Base-by-base conservation (phyloP, 75 land plant species). In the Sequoiadendron giganteum region DNA sequence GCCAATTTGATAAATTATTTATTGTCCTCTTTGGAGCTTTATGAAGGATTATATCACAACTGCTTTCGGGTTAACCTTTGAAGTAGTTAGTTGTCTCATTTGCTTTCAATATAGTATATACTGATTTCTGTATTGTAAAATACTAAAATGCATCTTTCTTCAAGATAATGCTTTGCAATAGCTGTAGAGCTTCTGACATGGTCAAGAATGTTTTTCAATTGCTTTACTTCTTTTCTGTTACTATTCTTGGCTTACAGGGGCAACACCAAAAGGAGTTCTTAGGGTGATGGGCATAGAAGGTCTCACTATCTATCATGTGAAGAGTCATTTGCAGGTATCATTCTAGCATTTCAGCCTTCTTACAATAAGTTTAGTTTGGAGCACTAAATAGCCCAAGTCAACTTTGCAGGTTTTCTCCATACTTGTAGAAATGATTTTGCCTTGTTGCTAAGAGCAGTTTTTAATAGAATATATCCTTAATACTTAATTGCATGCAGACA, bases 211-310 rank as follows among this genome's bases (percentile, higher is more conserved):
- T 32, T 73, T 32, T 32, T 73, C 77, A 30, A 73, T 73, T 61
- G 34, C 36, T 73, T 73, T n/a, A 73, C 30, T 1, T 72, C 77
- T 73, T 73, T 73, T 73, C 77, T 82, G 25, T 39, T 45, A 82
- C 45, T 43, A 11, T 25, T 45, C 84, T 82, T 82, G 45, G 52
- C 14, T 79, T 88, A 32, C 86, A 95, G 99, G 95, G 70, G 99
- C 98, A 56, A 98, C 99, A 85, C 99, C 99, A 5, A 98, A 98
- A 93, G 99, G 99, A 85, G 99, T 97, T 32, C 93, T 98, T 10
- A 91, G 95, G 86, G 92, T 96, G 36, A 98, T 98, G 99, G 97
- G 97, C 58, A 97, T 98, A 32, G 94, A 91, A 85, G 97, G 97
- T 25, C 91, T 98, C 83, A 98, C 99, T 42, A 98, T 98, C 65